phyloP scores from a whole-genome alignment of 2,329 filamentous ascomycete genomes.

The Ceratocystis destructans region DNA sequence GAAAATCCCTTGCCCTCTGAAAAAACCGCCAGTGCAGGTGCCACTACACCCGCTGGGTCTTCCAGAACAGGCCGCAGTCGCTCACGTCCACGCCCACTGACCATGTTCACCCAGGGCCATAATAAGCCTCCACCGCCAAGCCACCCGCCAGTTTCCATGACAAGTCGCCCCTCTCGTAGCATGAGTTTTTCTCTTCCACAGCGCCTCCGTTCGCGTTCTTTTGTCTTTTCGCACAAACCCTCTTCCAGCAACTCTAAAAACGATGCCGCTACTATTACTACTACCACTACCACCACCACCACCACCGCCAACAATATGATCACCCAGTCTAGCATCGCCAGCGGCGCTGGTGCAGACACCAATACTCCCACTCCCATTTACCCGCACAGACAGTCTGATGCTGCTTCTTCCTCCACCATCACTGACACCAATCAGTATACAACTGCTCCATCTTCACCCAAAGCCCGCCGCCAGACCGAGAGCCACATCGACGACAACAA shows the following conservation, averaged over 20 bases:
- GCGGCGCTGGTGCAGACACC: not conserved
- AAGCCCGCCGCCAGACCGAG: constrained; percentile 21
- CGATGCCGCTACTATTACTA: not conserved
- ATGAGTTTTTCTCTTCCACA: constrained; percentile 38
- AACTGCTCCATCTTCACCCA: constrained; percentile 23
- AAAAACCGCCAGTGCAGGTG: not conserved
- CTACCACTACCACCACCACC: not conserved
- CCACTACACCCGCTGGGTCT: not conserved
- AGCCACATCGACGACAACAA: constrained; percentile 22
- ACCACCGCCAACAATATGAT: not conserved
- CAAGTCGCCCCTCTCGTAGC: constrained; percentile 27
- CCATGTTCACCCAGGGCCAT: constrained; percentile 8
- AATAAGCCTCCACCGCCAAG: not conserved
- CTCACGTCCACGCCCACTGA: constrained; percentile 13
- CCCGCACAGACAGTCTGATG: constrained; percentile 22
- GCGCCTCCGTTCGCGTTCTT: constrained; percentile 34
- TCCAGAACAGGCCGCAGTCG: constrained; percentile 4
- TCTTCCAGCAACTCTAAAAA: constrained; percentile 24
- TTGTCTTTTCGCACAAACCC: constrained; percentile 28
- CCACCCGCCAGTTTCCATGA: constrained; percentile 14
- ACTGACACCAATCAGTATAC: constrained; percentile 23
- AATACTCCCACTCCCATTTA: constrained; percentile 20
- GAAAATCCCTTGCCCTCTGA: not conserved
- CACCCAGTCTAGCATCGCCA: not conserved
- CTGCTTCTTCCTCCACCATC: not conserved